Evolutionary conservation across 2,329 filamentous ascomycete species (phyloP).

Genomic region (Ceratocystis papillata): DNA sequence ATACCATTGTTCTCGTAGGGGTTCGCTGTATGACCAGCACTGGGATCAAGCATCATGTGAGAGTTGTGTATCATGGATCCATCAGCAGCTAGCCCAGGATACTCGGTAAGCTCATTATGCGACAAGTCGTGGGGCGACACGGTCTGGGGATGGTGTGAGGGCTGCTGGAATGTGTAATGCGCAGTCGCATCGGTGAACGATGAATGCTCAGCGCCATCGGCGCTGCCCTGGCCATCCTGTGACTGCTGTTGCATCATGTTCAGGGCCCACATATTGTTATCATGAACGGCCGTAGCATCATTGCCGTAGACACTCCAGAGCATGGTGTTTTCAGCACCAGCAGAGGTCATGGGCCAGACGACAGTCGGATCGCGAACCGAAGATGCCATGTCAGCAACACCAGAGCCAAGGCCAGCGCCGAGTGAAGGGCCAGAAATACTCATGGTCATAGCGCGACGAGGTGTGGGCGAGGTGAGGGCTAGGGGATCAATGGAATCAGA

Average conservation of each 20-base stretch:
- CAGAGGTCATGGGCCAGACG: not conserved
- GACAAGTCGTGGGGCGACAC: not conserved
- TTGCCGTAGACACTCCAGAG: not conserved
- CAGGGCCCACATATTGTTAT: not conserved
- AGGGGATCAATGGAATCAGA: not conserved
- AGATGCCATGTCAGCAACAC: not conserved
- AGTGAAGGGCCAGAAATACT: not conserved
- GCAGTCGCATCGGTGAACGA: not conserved
- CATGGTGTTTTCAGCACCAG: not conserved
- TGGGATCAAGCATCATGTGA: slow-evolving; percentile 4
- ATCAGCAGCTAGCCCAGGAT: not conserved
- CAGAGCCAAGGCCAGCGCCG: not conserved
- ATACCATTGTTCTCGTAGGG: not conserved
- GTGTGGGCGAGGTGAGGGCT: not conserved
- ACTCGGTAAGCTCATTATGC: not conserved
- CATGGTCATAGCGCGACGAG: not conserved
- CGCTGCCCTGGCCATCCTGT: not conserved
- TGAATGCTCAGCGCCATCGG: not conserved
- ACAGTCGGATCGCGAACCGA: not conserved
- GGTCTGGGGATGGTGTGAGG: not conserved
- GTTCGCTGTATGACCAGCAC: not conserved
- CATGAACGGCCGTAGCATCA: not conserved
- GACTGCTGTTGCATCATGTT: not conserved
- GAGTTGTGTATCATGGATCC: not conserved
- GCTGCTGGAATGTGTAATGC: slow-evolving; percentile 1